A percentile compares a stretch with the other conserved stretches of the same genome.
Conservation (phyloP, 2,329 filamentous ascomycete species). For the Calcarisporium arbuscula region DNA sequence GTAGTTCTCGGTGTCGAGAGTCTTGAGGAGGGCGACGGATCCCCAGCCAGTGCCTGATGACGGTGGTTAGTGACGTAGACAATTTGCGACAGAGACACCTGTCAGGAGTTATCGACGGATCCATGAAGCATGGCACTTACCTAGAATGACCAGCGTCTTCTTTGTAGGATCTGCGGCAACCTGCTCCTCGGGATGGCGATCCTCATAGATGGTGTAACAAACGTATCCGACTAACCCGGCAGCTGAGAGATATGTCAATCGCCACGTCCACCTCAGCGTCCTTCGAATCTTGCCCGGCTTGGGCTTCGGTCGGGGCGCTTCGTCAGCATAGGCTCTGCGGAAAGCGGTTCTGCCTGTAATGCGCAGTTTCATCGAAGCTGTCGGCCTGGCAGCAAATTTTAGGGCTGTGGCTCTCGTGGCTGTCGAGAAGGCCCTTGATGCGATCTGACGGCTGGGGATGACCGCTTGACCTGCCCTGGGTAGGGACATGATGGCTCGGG, state of each 20-base stretch:
- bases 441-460: slow-evolving; percentile 20
- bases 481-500: slow-evolving; percentile 34
- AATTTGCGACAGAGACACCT: no score
- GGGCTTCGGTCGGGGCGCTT: slow-evolving; percentile 38
- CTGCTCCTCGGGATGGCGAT: slow-evolving; percentile 78
- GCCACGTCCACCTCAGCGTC: slow-evolving; percentile 74
- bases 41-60: slow-evolving; percentile 84
- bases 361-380: slow-evolving; percentile 27
- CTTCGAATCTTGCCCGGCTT: slow-evolving; percentile 56
- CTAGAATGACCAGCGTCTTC: slow-evolving; percentile 95
- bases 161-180: slow-evolving; percentile 73
- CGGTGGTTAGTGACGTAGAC: slow-evolving; percentile 18
- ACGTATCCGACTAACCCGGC: slow-evolving; percentile 65
- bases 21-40: slow-evolving; percentile 93
- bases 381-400: slow-evolving; percentile 19
- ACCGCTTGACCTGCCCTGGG: slow-evolving; percentile 23
- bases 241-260: slow-evolving; percentile 69
- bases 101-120: not conserved
- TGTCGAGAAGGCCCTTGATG: slow-evolving; percentile 27
- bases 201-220: slow-evolving; percentile 74
- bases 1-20: slow-evolving; percentile 98
- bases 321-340: slow-evolving; percentile 45
- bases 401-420: slow-evolving; percentile 16
- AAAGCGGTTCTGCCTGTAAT: slow-evolving; percentile 33
- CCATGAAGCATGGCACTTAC: no score